Conservation (phyloP, 495 filamentous ascomycete genomes). For the Elaphomyces granulatus region DNA sequence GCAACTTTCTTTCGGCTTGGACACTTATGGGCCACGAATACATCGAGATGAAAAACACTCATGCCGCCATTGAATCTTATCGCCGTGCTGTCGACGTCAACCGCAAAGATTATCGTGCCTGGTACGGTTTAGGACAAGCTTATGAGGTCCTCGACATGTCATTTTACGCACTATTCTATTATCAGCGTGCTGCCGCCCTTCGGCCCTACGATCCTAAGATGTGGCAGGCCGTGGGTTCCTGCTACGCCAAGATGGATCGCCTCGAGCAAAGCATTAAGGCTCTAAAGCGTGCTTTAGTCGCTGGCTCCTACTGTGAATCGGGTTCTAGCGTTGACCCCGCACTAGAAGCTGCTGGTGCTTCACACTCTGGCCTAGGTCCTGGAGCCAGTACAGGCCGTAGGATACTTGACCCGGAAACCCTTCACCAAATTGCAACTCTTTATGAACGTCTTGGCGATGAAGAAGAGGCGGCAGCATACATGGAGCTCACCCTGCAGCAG, state of each 20-base stretch:
- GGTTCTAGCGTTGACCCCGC: slow-evolving; percentile 11
- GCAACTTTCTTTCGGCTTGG: slow-evolving; percentile 87
- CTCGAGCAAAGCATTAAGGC: slow-evolving; percentile 81
- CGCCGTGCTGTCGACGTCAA: slow-evolving; percentile 93
- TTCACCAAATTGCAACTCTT: slow-evolving; percentile 79
- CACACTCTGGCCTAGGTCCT: slow-evolving; percentile 11
- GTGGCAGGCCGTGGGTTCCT: slow-evolving; percentile 93
- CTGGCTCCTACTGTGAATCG: slow-evolving; percentile 63
- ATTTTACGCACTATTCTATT: slow-evolving; percentile 92
- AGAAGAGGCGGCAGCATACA: slow-evolving; percentile 73
- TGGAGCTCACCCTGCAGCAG: slow-evolving; percentile 88
- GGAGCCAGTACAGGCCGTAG: slow-evolving; percentile 20
- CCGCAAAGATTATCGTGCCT: slow-evolving; percentile 91
- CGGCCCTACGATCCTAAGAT: slow-evolving; percentile 91
- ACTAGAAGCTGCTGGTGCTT: not conserved
- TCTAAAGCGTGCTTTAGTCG: slow-evolving; percentile 77
- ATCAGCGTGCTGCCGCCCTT: slow-evolving; percentile 83
- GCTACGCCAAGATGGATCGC: slow-evolving; percentile 74
- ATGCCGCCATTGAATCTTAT: slow-evolving; percentile 95
- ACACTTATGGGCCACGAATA: slow-evolving; percentile 99
- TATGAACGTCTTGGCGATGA: slow-evolving; percentile 65
- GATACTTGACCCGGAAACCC: slow-evolving; percentile 75
- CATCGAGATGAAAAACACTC: slow-evolving; percentile 97
- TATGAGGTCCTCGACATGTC: slow-evolving; percentile 98
- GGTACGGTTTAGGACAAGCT: slow-evolving; percentile 94